phyloP scores from a whole-genome alignment of 2,329 filamentous ascomycete species.

The Fusarium agapanthi region DNA sequence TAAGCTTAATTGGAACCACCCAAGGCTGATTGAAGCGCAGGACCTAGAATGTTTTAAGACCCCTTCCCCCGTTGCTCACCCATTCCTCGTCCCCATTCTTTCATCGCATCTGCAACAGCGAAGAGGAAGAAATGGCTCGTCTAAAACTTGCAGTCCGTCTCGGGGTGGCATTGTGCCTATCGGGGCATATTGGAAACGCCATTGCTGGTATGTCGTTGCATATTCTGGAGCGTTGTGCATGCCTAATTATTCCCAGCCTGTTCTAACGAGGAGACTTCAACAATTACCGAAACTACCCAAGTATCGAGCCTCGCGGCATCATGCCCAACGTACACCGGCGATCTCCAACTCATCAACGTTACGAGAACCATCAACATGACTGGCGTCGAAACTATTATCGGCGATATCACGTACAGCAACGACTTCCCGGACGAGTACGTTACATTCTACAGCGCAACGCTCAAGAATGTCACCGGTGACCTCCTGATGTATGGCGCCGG shows the following conservation, averaged over 20 bases:
- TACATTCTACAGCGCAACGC: neutral
- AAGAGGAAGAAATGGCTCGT: neutral
- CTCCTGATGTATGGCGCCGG: rapidly evolving
- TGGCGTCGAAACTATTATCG: neutral
- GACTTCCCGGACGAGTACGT: neutral
- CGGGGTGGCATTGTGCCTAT: rapidly evolving
- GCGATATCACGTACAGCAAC: neutral
- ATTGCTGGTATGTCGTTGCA: rapidly evolving
- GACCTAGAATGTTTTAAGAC: rapidly evolving
- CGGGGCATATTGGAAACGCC: rapidly evolving
- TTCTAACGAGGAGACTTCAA: rapidly evolving
- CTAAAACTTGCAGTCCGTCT: rapidly evolving
- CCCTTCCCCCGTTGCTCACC: neutral
- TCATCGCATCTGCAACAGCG: neutral
- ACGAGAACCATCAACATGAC: neutral
- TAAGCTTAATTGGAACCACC: neutral
- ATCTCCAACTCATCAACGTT: neutral
- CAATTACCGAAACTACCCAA: neutral
- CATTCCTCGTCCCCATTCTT: too few relatives aligned
- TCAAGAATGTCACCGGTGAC: neutral
- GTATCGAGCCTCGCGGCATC: neutral
- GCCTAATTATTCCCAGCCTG: rapidly evolving
- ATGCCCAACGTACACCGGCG: neutral
- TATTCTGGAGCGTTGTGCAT: rapidly evolving
- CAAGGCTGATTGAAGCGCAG: neutral